Base-by-base conservation (phyloP, 1,139 yeast species). In the Zhuliangozyma blackwelliae region DNA sequence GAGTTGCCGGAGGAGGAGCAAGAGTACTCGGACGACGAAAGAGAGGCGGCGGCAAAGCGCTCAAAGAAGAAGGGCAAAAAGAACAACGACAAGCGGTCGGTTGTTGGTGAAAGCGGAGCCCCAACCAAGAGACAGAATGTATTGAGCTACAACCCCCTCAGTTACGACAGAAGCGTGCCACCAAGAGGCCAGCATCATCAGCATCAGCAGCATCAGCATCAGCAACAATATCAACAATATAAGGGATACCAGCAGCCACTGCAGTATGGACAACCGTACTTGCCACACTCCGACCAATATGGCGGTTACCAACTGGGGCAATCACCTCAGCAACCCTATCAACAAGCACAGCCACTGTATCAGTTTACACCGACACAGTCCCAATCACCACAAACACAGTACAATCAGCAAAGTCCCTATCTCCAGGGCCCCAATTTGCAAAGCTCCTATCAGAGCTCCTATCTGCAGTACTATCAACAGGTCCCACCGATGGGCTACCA, bases 11-110 rank as follows among this genome's bases (percentile, higher is more conserved):
- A 79, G 48, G 95, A 85, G 29, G 97, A 92, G 55, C 96, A 88
- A 55, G 97, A 92, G 51, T 92, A 82, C 49, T 87, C 96, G 1
- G 97, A 92, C 54, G 97, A 92, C 59, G 97, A 90, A 55, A 74
- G 74, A 48, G 97, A 90, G 47, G 51, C 61, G 49, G 75, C 72
- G 10, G 73, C 75, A 4, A 79, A 77, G 51, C 86, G 79, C 50
- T 69, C 73, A 13, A 65, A 69, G 36, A 80, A 77, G 61, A 81
- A 77, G 54, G 75, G 68, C 48, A 68, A 66, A 39, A 61, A 65
- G 37, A 5, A 10, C 33, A 8, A 30, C 9, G 21, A 8, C 27
- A 19, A 30, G 23, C 22, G 22, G 22, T 6, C 22, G 7, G 7
- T 21, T 7, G 22, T 21, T 5, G n/a, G n/a, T n/a, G 22, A 21